Evolutionary conservation across 2,329 filamentous ascomycete species (phyloP).

Genomic region (Pyricularia grisea): DNA sequence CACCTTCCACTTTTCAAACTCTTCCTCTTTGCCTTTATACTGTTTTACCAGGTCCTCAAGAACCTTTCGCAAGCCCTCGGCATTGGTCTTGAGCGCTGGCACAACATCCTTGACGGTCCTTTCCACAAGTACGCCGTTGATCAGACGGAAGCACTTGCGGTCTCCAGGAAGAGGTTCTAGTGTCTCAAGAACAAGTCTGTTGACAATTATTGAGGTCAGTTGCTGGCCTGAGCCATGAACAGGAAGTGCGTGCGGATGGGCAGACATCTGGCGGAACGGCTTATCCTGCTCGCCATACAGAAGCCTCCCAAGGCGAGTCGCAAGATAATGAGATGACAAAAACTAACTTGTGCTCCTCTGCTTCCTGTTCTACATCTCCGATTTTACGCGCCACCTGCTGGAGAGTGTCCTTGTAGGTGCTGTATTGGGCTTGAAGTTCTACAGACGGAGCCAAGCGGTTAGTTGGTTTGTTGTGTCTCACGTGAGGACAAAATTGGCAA

Average conservation of each 20-base stretch:
- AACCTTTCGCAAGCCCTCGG: conserved; percentile 87
- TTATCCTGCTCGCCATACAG: background rate
- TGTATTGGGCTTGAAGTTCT: conserved; percentile 77
- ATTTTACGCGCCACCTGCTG: conserved; percentile 95
- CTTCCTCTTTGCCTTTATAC: conserved; percentile 89
- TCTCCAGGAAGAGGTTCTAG: conserved; percentile 71
- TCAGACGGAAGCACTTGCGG: conserved; percentile 97
- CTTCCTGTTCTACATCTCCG: conserved; percentile 93
- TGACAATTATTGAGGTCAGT: background rate
- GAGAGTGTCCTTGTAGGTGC: conserved; percentile 67
- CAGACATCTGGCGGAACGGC: background rate
- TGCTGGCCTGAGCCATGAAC: background rate
- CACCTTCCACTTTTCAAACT: conserved; percentile 99
- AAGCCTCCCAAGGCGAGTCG: background rate
- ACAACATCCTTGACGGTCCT: conserved; percentile 88
- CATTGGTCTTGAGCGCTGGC: conserved; percentile 85
- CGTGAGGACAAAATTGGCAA: background rate
- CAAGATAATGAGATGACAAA: background rate
- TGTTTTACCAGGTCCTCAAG: conserved; percentile 92
- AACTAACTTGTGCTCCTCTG: conserved; percentile 93
- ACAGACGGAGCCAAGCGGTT: conserved; percentile 6
- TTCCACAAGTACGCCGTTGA: conserved; percentile 94
- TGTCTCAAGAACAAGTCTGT: conserved; percentile 87
- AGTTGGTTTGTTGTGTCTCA: background rate
- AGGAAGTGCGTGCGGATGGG: background rate